Percentiles rank a stretch among this genome's conserved stretches.
phyloP scores from a whole-genome alignment of 2,329 filamentous ascomycete genomes.

The Diaporthe humulicola region DNA sequence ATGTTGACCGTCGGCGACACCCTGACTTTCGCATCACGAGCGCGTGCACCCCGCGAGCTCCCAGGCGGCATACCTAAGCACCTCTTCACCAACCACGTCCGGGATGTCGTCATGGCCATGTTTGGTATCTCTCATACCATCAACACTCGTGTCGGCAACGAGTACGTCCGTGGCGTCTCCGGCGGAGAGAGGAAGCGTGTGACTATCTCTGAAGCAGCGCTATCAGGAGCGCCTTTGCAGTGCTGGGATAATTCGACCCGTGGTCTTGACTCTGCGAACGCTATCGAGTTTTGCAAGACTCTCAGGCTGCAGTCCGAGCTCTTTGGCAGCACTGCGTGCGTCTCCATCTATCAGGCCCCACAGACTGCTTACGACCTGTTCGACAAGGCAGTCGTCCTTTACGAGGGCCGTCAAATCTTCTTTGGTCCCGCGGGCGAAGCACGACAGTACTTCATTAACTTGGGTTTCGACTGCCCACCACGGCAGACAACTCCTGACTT shows the following conservation, averaged over 20 bases:
- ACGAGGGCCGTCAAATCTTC: slow-evolving; percentile 73
- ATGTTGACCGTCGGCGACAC: slow-evolving; percentile 84
- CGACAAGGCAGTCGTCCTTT: slow-evolving; percentile 70
- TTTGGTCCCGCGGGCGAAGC: slow-evolving; percentile 73
- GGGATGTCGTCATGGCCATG: slow-evolving; percentile 81
- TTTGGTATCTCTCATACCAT: slow-evolving; percentile 81
- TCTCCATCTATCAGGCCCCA: slow-evolving; percentile 81
- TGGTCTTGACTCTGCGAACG: slow-evolving; percentile 81
- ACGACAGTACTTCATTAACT: slow-evolving; percentile 73
- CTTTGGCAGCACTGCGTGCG: slow-evolving; percentile 73
- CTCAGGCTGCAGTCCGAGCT: slow-evolving; percentile 77
- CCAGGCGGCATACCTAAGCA: slow-evolving; percentile 69
- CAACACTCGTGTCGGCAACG: slow-evolving; percentile 81
- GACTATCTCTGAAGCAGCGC: slow-evolving; percentile 71
- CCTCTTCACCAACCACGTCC: slow-evolving; percentile 72
- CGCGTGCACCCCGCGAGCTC: slow-evolving; percentile 73
- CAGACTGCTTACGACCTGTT: slow-evolving; percentile 75
- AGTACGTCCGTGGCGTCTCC: slow-evolving; percentile 80
- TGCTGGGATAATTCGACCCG: slow-evolving; percentile 81
- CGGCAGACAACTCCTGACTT: slow-evolving; percentile 80
- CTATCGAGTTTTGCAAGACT: slow-evolving; percentile 81
- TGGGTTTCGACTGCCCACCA: slow-evolving; percentile 76
- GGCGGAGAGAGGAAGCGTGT: slow-evolving; percentile 81
- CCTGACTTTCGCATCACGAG: slow-evolving; percentile 80
- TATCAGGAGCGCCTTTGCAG: slow-evolving; percentile 72